Percentiles rank a stretch among this genome's conserved stretches.
These are phyloP conservation scores for Mycena polygramma DNA, from an alignment of 768 basidiomycete species.

Conservation along the genomic window DNA sequence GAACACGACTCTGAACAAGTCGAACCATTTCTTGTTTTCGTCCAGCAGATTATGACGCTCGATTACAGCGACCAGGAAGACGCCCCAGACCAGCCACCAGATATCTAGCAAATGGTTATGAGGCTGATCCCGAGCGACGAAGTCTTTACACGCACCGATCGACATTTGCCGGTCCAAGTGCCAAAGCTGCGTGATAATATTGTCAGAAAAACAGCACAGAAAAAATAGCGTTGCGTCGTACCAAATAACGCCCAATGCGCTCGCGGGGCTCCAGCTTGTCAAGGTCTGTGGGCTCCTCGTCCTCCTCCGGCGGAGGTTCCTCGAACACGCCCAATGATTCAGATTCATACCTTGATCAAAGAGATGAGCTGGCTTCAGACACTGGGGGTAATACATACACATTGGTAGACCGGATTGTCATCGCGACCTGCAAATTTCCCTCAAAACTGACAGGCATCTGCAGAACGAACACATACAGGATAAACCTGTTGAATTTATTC, in stretches of 20 bases:
- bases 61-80: slow-evolving; percentile 80
- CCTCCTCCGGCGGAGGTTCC: slow-evolving; percentile 61
- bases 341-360: slow-evolving; percentile 70
- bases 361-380: background rate
- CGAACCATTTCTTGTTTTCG: slow-evolving; percentile 72
- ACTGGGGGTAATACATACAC: slow-evolving; percentile 54
- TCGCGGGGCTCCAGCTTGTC: slow-evolving; percentile 54
- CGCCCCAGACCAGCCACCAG: slow-evolving; percentile 84
- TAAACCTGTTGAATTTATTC: slow-evolving; percentile 51
- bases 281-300: slow-evolving; percentile 60
- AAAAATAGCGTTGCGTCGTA: background rate
- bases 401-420: slow-evolving; percentile 77
- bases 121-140: background rate
- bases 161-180: slow-evolving; percentile 76
- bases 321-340: slow-evolving; percentile 78
- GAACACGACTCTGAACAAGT: slow-evolving; percentile 67
- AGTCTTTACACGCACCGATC: slow-evolving; percentile 52
- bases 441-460: slow-evolving; percentile 1
- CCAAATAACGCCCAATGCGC: slow-evolving; percentile 58
- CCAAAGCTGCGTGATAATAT: slow-evolving; percentile 56
- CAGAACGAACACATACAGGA: slow-evolving; percentile 48
- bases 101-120: slow-evolving; percentile 60
- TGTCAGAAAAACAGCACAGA: background rate
- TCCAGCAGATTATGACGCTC: slow-evolving; percentile 73
- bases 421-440: slow-evolving; percentile 53